Evolutionary conservation across 2,329 filamentous ascomycete species (phyloP), one percentile per base, ranked within the genome.

Genomic region (Cladosporium sp.): DNA sequence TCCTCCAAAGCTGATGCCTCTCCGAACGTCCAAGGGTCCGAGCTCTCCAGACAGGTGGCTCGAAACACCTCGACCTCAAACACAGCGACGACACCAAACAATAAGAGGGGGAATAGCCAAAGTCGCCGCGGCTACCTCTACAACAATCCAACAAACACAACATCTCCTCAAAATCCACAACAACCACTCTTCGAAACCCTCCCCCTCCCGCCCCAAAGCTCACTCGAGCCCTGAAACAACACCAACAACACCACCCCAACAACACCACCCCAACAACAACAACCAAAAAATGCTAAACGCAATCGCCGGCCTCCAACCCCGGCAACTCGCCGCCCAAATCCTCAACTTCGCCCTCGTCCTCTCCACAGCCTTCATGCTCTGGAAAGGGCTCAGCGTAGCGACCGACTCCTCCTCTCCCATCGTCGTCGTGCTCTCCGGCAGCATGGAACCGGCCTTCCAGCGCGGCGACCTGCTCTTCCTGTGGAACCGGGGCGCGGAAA

Each of bases 281-380:
- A 62, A 72, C 49, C 52, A n/a, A n/a, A n/a, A n/a, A n/a, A 91
- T 91, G 86, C 63, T 92, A 56, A 81, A 83, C 38, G 72, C 77
- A 57, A 75, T 94, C 56, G 73, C 76, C 53, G 70, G 72, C 48
- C 74, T 80, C 64, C 90, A 88, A 69, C 85, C 88, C 57, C 85
- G 90, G 69, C 88, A 94, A 68, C 78, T 86, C 49, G 83, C 89
- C 61, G 78, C 82, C 42, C 89, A 95, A 76, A 70, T 92, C 59
- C 82, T 95, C 65, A 95, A 94, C 73, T 95, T 96, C 69, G 89
- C 84, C 50, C 82, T 96, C 56, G 88, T 95, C 55, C 80, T 95
- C 43, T 90, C 86, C 8, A 93, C 88, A 1, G 90, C 91, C 1
- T 95, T 95, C 67, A 95, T 95, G 90, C 83, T 95, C 43, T 77